A percentile compares a stretch with the other conserved stretches of the same genome.
Conservation (phyloP, 352 stramenopile genomes). For the Pythium guiyangense region DNA sequence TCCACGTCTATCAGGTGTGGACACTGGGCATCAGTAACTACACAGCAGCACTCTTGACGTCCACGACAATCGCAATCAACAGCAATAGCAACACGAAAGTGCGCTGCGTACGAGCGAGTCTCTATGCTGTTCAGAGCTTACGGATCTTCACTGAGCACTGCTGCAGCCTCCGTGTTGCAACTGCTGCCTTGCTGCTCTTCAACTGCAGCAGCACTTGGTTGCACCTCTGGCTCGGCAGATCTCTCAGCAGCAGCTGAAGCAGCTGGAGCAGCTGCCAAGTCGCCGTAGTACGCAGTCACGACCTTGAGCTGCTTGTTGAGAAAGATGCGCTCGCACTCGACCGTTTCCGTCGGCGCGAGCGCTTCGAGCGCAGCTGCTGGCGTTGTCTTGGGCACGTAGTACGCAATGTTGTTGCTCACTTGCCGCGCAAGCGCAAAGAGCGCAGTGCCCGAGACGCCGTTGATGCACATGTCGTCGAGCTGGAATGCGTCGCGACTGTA, state of each 20-base stretch:
- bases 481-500: slow-evolving; percentile 63
- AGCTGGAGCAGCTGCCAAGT: slow-evolving; percentile 19
- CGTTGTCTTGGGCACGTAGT: slow-evolving; percentile 79
- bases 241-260: too few relatives aligned
- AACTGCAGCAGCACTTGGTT: too few relatives aligned
- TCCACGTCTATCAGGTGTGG: too few relatives aligned
- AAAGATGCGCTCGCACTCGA: slow-evolving; percentile 79
- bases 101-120: too few relatives aligned
- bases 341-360: slow-evolving; percentile 37
- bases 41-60: too few relatives aligned
- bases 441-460: slow-evolving; percentile 43
- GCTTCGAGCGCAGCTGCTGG: slow-evolving; percentile 41
- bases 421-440: slow-evolving; percentile 59
- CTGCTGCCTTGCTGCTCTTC: neutral
- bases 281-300: slow-evolving; percentile 79
- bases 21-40: too few relatives aligned
- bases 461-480: slow-evolving; percentile 65
- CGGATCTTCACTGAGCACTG: too few relatives aligned
- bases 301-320: slow-evolving; percentile 81
- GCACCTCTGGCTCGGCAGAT: neutral
- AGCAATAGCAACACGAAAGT: too few relatives aligned
- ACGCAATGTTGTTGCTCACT: slow-evolving; percentile 73
- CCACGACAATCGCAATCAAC: too few relatives aligned
- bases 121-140: too few relatives aligned
- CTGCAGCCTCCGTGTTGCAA: neutral